Evolutionary conservation across 169 alveolate genomes (phyloP).

Genomic region (Babesia gibsoni): DNA sequence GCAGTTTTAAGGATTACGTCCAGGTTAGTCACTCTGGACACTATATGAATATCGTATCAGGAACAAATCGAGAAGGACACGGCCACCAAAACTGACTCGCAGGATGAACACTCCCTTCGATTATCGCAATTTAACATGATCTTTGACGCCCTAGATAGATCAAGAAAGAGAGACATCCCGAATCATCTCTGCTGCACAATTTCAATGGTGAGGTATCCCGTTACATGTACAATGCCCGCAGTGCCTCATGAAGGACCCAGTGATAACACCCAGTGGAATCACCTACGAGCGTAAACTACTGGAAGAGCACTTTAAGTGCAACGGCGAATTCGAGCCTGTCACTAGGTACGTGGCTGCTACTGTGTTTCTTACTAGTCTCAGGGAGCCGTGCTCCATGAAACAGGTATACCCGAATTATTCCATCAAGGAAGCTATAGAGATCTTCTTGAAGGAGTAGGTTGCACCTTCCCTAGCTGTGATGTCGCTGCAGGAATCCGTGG

Average conservation of each 20-base stretch:
- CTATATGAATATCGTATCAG: neutral
- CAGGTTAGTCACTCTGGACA: neutral
- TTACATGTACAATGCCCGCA: neutral
- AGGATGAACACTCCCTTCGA: constrained; percentile 56
- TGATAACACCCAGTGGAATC: constrained; percentile 81
- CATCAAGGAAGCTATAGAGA: constrained; percentile 76
- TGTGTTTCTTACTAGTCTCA: neutral
- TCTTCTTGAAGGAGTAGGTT: constrained; percentile 69
- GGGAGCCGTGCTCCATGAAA: constrained; percentile 66
- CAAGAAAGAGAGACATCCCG: constrained; percentile 71
- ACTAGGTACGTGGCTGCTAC: constrained; percentile 66
- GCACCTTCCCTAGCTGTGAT: neutral
- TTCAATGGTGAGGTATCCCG: constrained; percentile 69
- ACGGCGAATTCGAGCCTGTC: constrained; percentile 81
- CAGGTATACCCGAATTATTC: constrained; percentile 77
- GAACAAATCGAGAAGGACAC: constrained; percentile 50
- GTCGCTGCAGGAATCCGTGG: constrained; percentile 57
- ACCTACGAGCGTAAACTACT: constrained; percentile 78
- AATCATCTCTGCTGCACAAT: constrained; percentile 80
- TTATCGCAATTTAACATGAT: constrained; percentile 59
- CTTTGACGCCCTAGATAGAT: constrained; percentile 57
- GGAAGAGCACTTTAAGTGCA: constrained; percentile 74
- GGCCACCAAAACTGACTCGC: constrained; percentile 38
- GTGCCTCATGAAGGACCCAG: constrained; percentile 85
- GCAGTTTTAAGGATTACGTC: constrained; percentile 22